Evolutionary conservation across 2,329 filamentous ascomycete genomes (phyloP).

Genomic region (Dothiorella sarmentorum): DNA sequence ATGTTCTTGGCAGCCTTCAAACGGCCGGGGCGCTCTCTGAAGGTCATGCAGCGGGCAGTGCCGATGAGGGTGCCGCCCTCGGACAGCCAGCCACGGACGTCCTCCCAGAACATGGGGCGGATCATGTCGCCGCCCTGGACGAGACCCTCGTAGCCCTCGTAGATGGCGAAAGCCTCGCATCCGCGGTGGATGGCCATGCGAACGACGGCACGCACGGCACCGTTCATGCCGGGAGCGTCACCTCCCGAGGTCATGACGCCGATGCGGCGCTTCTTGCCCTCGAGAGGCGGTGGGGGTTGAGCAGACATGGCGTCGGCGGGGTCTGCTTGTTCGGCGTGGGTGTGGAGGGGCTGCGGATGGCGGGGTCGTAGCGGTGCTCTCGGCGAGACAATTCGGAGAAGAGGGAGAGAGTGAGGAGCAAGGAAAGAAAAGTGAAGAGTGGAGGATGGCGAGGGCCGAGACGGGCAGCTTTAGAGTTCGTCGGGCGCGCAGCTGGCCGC

Average conservation of each 20-base stretch:
- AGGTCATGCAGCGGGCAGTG: constrained; percentile 87
- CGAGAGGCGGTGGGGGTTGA: constrained; percentile 33
- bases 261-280: constrained; percentile 61
- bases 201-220: constrained; percentile 82
- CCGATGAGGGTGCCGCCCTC: constrained; percentile 95
- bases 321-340: not conserved
- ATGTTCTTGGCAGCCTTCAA: constrained; percentile 89
- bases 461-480: constrained; percentile 12
- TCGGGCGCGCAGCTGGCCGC: constrained; percentile 4
- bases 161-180: constrained; percentile 52
- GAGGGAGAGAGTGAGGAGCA: not conserved
- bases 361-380: not conserved
- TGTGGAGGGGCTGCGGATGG: constrained; percentile 1
- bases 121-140: constrained; percentile 88
- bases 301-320: constrained; percentile 23
- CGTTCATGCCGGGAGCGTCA: constrained; percentile 94
- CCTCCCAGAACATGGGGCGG: constrained; percentile 82
- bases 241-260: constrained; percentile 93
- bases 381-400: not conserved
- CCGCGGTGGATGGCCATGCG: constrained; percentile 81
- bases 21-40: constrained; percentile 83
- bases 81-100: constrained; percentile 89
- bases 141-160: constrained; percentile 94
- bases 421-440: not conserved
- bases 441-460: not conserved